phyloP scores from a whole-genome alignment of 352 stramenopile species.

The Nannochloropsis limnetica region DNA sequence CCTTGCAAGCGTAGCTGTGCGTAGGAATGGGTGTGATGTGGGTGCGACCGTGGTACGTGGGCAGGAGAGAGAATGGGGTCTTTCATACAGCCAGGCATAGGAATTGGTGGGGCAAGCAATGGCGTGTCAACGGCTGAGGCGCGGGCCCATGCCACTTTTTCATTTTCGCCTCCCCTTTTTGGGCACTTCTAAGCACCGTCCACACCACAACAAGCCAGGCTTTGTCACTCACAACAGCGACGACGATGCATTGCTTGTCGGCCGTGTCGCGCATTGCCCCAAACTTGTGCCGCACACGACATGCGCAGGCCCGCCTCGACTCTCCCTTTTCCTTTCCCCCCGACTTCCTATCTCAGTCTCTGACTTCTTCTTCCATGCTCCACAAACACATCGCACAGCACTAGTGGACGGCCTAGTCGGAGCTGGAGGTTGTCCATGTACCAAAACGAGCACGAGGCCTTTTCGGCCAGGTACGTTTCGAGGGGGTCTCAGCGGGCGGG shows the following conservation, averaged over 20 bases:
- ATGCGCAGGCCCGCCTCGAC: neutral
- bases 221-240: neutral
- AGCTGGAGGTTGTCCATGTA: neutral
- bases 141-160: too few relatives aligned
- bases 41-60: neutral
- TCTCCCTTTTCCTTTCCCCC: too few relatives aligned
- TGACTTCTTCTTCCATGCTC: neutral
- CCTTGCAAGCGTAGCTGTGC: neutral
- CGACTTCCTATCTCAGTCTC: neutral
- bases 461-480: constrained; percentile 1
- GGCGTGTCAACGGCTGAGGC: too few relatives aligned
- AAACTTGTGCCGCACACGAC: neutral
- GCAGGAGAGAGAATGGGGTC: neutral
- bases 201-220: neutral
- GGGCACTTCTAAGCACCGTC: neutral
- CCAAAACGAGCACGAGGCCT: neutral
- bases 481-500: neutral
- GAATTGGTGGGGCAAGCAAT: neutral
- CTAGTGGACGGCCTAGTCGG: neutral
- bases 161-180: neutral
- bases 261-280: neutral
- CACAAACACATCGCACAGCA: neutral
- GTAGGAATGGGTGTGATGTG: too few relatives aligned
- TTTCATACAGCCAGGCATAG: neutral
- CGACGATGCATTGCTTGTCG: neutral